Percentiles rank a stretch among this genome's conserved stretches.
Evolutionary conservation across 2,329 filamentous ascomycete genomes (phyloP).

Genomic region (Aspergillus neotritici): DNA sequence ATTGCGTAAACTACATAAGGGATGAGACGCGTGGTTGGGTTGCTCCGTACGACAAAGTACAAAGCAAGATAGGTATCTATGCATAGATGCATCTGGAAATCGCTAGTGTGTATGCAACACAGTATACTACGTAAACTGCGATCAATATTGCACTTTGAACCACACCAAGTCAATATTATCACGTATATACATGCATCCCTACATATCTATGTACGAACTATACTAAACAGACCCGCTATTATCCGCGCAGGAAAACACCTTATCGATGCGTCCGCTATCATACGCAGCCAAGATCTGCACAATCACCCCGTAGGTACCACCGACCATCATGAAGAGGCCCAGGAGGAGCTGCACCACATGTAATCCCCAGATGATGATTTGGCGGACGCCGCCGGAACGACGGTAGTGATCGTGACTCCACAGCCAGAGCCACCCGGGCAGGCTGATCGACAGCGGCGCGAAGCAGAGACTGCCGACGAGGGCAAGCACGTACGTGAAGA

Average conservation of each 20-base stretch:
- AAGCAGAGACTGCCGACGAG: constrained; percentile 48
- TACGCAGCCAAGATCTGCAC: constrained; percentile 15
- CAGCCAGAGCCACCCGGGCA: constrained; percentile 50
- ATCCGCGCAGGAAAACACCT: constrained; percentile 14
- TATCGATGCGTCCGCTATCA: constrained; percentile 8
- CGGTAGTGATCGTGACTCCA: constrained; percentile 44
- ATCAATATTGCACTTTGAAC: too few relatives aligned
- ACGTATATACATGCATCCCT: too few relatives aligned
- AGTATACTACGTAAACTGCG: too few relatives aligned
- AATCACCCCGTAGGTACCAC: constrained; percentile 34
- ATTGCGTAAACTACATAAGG: too few relatives aligned
- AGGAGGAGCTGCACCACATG: constrained; percentile 42
- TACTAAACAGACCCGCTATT: constrained; percentile 11
- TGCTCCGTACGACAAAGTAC: too few relatives aligned
- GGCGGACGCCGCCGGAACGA: constrained; percentile 27
- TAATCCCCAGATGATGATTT: constrained; percentile 36
- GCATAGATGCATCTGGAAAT: too few relatives aligned
- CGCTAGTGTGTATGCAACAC: too few relatives aligned
- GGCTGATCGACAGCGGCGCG: constrained; percentile 45
- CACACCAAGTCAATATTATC: too few relatives aligned
- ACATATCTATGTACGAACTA: background rate
- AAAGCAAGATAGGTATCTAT: too few relatives aligned
- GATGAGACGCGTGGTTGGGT: too few relatives aligned
- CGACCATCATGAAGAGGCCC: constrained; percentile 45
- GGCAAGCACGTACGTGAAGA: constrained; percentile 50